Evolutionary conservation across 208 protist species (phyloP), one percentile per base, ranked within the genome.

Genomic region (Blechomonas ayalai): DNA sequence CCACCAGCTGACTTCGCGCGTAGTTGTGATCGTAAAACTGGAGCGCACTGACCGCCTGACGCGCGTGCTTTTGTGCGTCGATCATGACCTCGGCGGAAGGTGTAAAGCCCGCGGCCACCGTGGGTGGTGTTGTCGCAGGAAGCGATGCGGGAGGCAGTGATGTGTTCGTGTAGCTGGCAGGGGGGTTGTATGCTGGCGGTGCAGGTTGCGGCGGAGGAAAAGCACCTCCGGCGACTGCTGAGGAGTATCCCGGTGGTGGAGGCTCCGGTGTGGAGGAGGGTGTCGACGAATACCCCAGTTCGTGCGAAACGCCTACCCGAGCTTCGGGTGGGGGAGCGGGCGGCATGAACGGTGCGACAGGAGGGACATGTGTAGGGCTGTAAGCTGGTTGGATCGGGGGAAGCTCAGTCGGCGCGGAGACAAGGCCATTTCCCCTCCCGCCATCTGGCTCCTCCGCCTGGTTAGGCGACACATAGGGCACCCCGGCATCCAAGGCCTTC

Each of bases 11-110:
- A 42, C 67, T 57, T 23, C 52, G 41, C 3, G 82, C 82, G 25
- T 48, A 81, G 0, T 53, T 46, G 55, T 74, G 41, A 53, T 91
- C 82, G 44, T 85, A 88, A 34, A 88, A 91, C 58, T 87, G 78
- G 13, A 91, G 56, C 9, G 82, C 82, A 33, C 67, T 76, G 4
- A 91, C 76, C 13, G 75, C 82, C 28, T 84, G 67, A 23, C 67
- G 64, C 0, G 68, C 71, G 34, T 60, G 66, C 35, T 91, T 88
- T 53, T 91, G 83, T 5, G 83, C 79, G 52, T 80, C 72, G 23
- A 92, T 80, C 59, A 92, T 87, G 4, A 63, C 64, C 6, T 92
- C 76, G 8, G 82, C 54, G 1, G 73, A 67, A 16, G 72, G 60
- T 10, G 8, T 54, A 12, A 8, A 8, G 8, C 7, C 22, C 9